A percentile compares a stretch with the other conserved stretches of the same genome.
Conservation (phyloP, 2,329 filamentous ascomycete genomes). For the Ceratocystis colombiana region DNA sequence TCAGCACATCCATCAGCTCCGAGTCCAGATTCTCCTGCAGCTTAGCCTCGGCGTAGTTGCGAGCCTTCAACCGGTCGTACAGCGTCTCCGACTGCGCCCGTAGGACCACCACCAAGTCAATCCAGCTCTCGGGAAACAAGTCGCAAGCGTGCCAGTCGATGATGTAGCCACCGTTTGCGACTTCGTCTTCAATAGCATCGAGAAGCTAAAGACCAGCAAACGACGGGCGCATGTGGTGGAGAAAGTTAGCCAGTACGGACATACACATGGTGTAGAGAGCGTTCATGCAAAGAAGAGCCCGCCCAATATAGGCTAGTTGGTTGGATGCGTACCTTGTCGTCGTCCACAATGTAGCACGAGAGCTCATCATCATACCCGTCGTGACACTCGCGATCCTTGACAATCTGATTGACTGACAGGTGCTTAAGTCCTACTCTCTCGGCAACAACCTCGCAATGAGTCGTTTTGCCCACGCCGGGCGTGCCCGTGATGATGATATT, state of each 20-base stretch:
- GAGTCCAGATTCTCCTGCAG: conserved; percentile 93
- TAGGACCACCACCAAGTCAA: conserved; percentile 88
- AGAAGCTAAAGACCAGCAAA: conserved; percentile 48
- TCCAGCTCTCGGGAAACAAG: conserved; percentile 83
- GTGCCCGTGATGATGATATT: conserved; percentile 96
- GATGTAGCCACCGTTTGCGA: conserved; percentile 68
- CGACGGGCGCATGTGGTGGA: neutral
- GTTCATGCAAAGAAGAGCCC: neutral
- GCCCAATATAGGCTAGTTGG: neutral
- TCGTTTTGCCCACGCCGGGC: conserved; percentile 91
- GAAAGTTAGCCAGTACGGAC: neutral
- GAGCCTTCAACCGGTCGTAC: conserved; percentile 70
- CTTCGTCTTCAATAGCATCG: conserved; percentile 76
- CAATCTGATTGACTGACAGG: conserved; percentile 79
- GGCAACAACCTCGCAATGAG: conserved; percentile 73
- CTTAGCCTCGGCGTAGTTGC: conserved; percentile 79
- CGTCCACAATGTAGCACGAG: conserved; percentile 86
- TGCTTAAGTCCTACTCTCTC: conserved; percentile 68
- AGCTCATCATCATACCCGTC: conserved; percentile 80
- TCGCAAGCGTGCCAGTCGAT: conserved; percentile 99
- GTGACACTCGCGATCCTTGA: conserved; percentile 78
- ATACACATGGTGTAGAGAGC: neutral
- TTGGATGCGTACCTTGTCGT: conserved; percentile 63
- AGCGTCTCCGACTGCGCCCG: conserved; percentile 68
- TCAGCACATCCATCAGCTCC: conserved; percentile 92